Percentiles rank a stretch among this genome's conserved stretches.
These are phyloP conservation scores for Paramecium tetraurelia DNA, from an alignment of 73 alveolate species.

Conservation along the genomic window DNA sequence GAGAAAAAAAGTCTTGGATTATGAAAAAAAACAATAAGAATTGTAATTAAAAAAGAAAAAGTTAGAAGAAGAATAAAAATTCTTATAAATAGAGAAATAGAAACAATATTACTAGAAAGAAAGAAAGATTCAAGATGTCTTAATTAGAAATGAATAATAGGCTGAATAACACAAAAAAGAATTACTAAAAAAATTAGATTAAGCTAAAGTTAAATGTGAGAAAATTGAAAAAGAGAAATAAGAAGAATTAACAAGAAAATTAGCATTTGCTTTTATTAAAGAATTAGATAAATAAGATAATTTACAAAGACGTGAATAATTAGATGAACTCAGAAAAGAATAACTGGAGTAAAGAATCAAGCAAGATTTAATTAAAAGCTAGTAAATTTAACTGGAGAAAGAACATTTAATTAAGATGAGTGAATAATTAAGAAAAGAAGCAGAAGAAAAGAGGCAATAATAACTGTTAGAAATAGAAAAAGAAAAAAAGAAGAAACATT, in stretches of 20 bases:
- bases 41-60: not conserved
- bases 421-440: constrained; percentile 49
- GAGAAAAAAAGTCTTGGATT: not conserved
- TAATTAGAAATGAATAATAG: not conserved
- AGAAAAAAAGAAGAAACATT: constrained; percentile 23
- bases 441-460: constrained; percentile 27
- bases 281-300: constrained; percentile 26
- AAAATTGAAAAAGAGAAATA: constrained; percentile 29
- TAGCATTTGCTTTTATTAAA: not conserved
- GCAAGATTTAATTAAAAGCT: not conserved
- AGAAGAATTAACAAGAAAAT: constrained; percentile 14
- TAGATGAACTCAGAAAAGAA: constrained; percentile 30
- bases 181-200: constrained; percentile 18
- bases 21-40: constrained; percentile 32
- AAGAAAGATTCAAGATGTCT: not conserved
- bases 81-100: not conserved
- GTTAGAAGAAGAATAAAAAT: not conserved
- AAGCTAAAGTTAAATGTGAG: constrained; percentile 23
- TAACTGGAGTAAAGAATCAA: constrained; percentile 14
- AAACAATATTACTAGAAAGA: not conserved
- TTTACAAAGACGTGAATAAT: not conserved
- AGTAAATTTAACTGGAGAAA: not conserved
- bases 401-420: constrained; percentile 8
- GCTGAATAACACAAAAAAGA: constrained; percentile 22
- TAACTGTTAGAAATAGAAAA: constrained; percentile 18